Conservation (phyloP, 176 grass and related monocot genomes). For the Urochloa ruziziensis region DNA sequence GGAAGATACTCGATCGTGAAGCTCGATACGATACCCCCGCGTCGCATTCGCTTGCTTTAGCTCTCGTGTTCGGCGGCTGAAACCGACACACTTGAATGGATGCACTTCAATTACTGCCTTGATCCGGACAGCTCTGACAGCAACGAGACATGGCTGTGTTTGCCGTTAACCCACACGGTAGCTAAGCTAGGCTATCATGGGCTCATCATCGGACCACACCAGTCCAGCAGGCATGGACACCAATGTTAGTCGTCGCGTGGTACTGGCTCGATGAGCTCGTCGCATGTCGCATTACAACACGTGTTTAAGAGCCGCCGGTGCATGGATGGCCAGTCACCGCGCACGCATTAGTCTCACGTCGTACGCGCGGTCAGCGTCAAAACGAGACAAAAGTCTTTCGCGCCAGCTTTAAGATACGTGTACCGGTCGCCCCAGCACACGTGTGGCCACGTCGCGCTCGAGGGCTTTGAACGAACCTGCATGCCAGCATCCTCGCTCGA, state of each 20-base stretch:
- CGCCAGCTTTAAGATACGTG: background rate
- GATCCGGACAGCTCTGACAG: background rate
- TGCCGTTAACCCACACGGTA: background rate
- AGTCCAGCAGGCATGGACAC: background rate
- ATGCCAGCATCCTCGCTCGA: no score
- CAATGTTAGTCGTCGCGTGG: no score
- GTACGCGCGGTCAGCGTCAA: background rate
- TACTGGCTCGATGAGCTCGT: no score
- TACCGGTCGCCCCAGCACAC: background rate
- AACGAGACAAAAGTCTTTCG: background rate
- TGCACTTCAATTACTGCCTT: background rate
- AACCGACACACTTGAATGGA: background rate
- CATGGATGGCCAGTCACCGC: background rate
- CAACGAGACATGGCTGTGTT: background rate
- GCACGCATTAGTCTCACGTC: no score
- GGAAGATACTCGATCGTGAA: no score
- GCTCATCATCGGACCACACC: background rate
- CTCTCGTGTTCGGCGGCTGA: conserved; percentile 1
- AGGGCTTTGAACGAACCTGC: background rate
- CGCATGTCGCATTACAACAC: background rate
- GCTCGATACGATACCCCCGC: no score
- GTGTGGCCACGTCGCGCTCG: background rate
- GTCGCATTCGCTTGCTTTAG: background rate
- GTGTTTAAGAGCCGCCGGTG: background rate
- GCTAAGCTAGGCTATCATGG: background rate